Conservation (phyloP, 2,329 filamentous ascomycete species). For the Colletotrichum caudatum region DNA sequence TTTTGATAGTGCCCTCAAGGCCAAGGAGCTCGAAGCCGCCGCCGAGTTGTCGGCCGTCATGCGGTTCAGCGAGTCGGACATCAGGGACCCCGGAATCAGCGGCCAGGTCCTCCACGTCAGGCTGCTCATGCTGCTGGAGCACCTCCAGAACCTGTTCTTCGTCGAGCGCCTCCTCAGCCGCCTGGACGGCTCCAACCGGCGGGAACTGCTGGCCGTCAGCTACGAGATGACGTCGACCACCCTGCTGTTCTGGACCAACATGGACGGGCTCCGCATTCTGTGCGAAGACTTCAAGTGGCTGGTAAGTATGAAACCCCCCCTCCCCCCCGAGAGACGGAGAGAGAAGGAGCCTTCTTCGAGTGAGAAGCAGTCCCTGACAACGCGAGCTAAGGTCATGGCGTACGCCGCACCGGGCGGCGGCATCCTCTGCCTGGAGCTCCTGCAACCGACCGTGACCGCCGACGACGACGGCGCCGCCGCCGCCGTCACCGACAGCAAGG, state of each 20-base stretch:
- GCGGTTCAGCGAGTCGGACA: slow-evolving; percentile 52
- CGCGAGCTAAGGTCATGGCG: slow-evolving; percentile 57
- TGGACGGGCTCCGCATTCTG: slow-evolving; percentile 56
- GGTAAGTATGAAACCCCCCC: slow-evolving; percentile 52
- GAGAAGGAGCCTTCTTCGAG: too few relatives aligned
- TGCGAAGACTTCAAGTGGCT: slow-evolving; percentile 63
- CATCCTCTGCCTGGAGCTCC: slow-evolving; percentile 63
- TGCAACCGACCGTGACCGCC: slow-evolving; percentile 50
- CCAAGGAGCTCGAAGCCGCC: slow-evolving; percentile 49
- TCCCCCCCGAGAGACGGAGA: too few relatives aligned
- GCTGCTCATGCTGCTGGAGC: slow-evolving; percentile 61
- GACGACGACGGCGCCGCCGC: slow-evolving; percentile 30
- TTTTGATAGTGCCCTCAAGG: slow-evolving; percentile 51
- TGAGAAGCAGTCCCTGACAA: slow-evolving; percentile 29
- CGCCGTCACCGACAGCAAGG: slow-evolving; percentile 44
- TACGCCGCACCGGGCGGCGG: slow-evolving; percentile 63
- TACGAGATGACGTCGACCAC: slow-evolving; percentile 62
- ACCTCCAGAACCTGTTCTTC: slow-evolving; percentile 69
- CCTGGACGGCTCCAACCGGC: slow-evolving; percentile 51
- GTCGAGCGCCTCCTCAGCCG: slow-evolving; percentile 68
- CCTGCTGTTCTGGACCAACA: slow-evolving; percentile 61
- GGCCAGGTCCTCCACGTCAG: slow-evolving; percentile 55
- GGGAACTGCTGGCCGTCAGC: slow-evolving; percentile 58
- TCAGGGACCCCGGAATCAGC: slow-evolving; percentile 50
- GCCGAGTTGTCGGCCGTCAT: slow-evolving; percentile 54